Evolutionary conservation across 495 filamentous ascomycete species (phyloP).

Genomic region (Hypoxylon cercidicola): DNA sequence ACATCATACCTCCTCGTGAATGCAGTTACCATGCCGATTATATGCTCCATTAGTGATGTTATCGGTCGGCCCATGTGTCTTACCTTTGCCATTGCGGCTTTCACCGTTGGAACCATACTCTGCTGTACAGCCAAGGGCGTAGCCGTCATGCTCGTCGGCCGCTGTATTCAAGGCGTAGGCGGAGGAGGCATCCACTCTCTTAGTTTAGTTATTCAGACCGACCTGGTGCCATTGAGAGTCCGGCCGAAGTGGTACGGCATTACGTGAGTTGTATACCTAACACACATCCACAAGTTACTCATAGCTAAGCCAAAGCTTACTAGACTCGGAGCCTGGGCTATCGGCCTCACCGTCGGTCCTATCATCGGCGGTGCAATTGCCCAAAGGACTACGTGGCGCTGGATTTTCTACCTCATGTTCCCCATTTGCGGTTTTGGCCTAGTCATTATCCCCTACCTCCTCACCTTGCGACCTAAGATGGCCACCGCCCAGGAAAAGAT

Average conservation of each 20-base stretch:
- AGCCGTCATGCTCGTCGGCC: constrained; percentile 75
- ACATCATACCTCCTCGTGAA: constrained; percentile 63
- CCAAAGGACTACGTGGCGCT: constrained; percentile 53
- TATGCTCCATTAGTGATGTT: constrained; percentile 61
- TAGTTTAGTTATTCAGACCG: constrained; percentile 78
- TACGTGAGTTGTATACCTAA: constrained; percentile 30
- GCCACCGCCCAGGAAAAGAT: constrained; percentile 49
- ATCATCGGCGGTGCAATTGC: constrained; percentile 82
- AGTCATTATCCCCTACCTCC: constrained; percentile 46
- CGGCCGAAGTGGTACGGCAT: constrained; percentile 52
- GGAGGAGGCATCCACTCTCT: constrained; percentile 85
- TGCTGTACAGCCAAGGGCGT: constrained; percentile 53
- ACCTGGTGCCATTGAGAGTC: constrained; percentile 54
- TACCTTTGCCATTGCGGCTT: constrained; percentile 52
- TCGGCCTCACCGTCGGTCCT: constrained; percentile 77
- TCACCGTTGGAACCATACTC: constrained; percentile 57
- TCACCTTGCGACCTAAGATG: constrained; percentile 48
- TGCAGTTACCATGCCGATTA: constrained; percentile 60
- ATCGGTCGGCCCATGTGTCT: constrained; percentile 62
- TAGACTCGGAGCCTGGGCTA: constrained; percentile 67
- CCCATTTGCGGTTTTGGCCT: constrained; percentile 51
- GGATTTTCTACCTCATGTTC: constrained; percentile 58
- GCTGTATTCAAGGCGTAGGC: constrained; percentile 83
- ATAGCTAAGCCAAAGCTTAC: constrained; percentile 16
- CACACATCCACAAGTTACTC: background rate